Base-by-base conservation (phyloP, 495 filamentous ascomycete genomes). In the Hyaloscypha bicolor region DNA sequence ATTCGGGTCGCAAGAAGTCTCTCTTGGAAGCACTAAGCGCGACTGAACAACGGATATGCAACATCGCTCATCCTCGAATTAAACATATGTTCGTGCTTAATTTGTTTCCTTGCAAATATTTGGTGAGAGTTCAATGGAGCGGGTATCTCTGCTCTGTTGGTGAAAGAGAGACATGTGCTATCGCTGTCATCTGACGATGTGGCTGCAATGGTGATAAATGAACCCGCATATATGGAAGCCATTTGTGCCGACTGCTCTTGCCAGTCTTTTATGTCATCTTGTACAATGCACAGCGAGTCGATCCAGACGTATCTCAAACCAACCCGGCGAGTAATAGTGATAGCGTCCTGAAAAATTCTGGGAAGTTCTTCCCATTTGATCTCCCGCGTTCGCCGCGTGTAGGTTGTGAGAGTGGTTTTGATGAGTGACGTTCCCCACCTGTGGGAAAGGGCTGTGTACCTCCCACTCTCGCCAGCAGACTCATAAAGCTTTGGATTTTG, bases 291-390 rank as follows among this genome's bases (percentile, higher is more conserved):
- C 11, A 76, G 59, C n/a, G 69, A 55, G 56, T 78, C 76, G 11
- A 77, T 69, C 74, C 74, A 78, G 11, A 78, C 63, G 64, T 79
- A 80, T 19, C 42, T 58, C 19, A 72, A 29, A 3, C 71, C 71
- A 1, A 81, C 67, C 19, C 53, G 55, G 22, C 67, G 51, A 22
- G 71, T 66, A 1, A 78, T 30, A 14, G 14, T 33, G 5, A 80
- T 63, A 19, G 79, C 76, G 55, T 80, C 75, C 53, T 66, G 70
- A 62, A 77, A 72, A 45, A 70, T 69, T 45, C 39, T 52, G 14
- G 69, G 62, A 9, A 25, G 25, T 69, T 32, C 9, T n/a, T 52
- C 22, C 22, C 22, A 37, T 37, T 37, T 37, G 35, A 37, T 37
- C 35, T 12, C 35, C 35, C 12, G 8, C 12, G 35, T 37, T 12